Conservation (phyloP, 805 yeast species). For the Ogataea pini region DNA sequence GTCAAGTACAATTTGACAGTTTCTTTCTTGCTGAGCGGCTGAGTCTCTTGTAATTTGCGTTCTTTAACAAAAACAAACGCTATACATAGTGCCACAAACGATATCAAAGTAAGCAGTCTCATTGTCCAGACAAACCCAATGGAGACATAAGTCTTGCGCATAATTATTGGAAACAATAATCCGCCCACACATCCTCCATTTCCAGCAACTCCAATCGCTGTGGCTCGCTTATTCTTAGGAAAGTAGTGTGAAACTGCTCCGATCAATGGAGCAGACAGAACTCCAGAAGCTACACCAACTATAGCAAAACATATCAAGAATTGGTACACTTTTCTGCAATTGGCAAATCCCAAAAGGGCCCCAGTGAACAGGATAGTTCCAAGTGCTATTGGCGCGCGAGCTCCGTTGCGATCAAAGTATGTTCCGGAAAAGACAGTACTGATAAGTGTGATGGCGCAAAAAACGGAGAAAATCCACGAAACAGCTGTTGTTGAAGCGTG, state of each 20-base stretch:
- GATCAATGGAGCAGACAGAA: constrained; percentile 59
- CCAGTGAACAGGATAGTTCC: constrained; percentile 42
- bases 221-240: constrained; percentile 50
- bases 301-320: constrained; percentile 61
- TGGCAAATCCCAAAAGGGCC: constrained; percentile 51
- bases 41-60: constrained; percentile 29
- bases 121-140: constrained; percentile 60
- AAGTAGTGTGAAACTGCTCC: constrained; percentile 69
- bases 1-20: constrained; percentile 8
- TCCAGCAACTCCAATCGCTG: constrained; percentile 50
- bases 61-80: constrained; percentile 38
- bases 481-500: constrained; percentile 46
- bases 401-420: constrained; percentile 62
- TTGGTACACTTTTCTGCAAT: constrained; percentile 53
- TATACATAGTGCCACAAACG: constrained; percentile 26
- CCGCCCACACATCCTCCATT: constrained; percentile 58
- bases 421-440: constrained; percentile 41
- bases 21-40: constrained; percentile 8
- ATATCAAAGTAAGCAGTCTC: constrained; percentile 48
- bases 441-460: constrained; percentile 46
- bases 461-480: constrained; percentile 67
- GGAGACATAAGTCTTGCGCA: constrained; percentile 45
- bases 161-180: constrained; percentile 48
- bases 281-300: constrained; percentile 60
- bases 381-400: constrained; percentile 42